A percentile compares a stretch with the other conserved stretches of the same genome.
Conservation (phyloP, 2,329 filamentous ascomycete genomes). For the Penicillium sp. region DNA sequence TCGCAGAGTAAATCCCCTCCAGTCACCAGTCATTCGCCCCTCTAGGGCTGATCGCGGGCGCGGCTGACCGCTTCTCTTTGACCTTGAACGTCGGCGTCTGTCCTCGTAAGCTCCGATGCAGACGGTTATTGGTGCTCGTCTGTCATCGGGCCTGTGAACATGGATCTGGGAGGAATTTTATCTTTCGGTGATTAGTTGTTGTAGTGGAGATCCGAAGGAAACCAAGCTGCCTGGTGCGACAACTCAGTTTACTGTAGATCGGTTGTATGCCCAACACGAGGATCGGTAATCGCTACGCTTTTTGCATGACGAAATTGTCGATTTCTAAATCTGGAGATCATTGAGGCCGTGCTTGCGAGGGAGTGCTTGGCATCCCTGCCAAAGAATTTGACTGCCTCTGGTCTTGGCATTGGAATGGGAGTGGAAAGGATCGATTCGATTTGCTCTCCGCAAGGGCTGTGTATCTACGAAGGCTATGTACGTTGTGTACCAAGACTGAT, state of each 20-base stretch:
- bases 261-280: constrained; percentile 7
- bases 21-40: constrained; percentile 3
- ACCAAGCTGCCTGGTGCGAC: constrained; percentile 1
- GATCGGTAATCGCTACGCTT: constrained; percentile 4
- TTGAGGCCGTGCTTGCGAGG: constrained; percentile 1
- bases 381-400: constrained; percentile 3
- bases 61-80: constrained; percentile 12
- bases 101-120: constrained; percentile 8
- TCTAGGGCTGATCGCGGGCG: constrained; percentile 9
- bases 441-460: neutral
- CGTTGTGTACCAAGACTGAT: constrained; percentile 6
- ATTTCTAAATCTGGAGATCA: constrained; percentile 2
- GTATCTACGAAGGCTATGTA: constrained; percentile 1
- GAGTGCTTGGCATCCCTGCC: constrained; percentile 1
- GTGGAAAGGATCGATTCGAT: neutral
- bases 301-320: neutral
- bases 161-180: neutral
- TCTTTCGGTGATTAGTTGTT: neutral
- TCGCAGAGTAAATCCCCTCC: neutral
- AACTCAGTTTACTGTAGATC: constrained; percentile 6
- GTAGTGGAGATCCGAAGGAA: neutral
- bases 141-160: neutral
- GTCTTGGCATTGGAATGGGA: constrained; percentile 3
- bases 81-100: neutral
- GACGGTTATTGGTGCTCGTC: neutral